Percentiles rank a stretch among this genome's conserved stretches.
Conservation (phyloP, 2,329 filamentous ascomycete genomes). For the Stemphylium beticola region DNA sequence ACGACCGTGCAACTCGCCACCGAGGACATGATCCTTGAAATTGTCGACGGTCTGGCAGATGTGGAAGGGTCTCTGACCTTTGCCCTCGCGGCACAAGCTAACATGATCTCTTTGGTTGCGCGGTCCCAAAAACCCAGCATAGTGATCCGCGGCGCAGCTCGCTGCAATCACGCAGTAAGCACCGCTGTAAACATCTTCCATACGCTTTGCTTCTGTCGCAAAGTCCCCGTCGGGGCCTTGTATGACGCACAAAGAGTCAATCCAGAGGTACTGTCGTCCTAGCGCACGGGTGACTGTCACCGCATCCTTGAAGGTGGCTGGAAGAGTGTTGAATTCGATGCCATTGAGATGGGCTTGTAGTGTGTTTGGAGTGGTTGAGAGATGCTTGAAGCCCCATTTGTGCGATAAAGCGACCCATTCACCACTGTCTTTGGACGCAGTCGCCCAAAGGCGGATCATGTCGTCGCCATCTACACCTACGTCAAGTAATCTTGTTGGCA, state of each 20-base stretch:
- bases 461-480: constrained; percentile 5
- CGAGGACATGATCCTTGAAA: constrained; percentile 28
- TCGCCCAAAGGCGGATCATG: constrained; percentile 4
- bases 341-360: not conserved
- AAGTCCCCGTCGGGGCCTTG: constrained; percentile 32
- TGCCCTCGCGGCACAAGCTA: not conserved
- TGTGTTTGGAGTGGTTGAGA: constrained; percentile 11
- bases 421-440: not conserved
- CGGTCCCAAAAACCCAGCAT: constrained; percentile 18
- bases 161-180: constrained; percentile 33
- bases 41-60: constrained; percentile 30
- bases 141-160: constrained; percentile 15
- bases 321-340: constrained; percentile 1
- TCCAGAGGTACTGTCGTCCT: constrained; percentile 32
- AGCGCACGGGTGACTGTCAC: constrained; percentile 23
- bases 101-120: not conserved
- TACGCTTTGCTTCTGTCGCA: constrained; percentile 21
- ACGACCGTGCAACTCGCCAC: constrained; percentile 22
- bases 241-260: constrained; percentile 37
- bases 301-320: constrained; percentile 29
- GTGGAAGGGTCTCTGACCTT: not conserved
- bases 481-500: constrained; percentile 18
- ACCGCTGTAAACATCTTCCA: constrained; percentile 34
- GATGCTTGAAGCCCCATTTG: constrained; percentile 16
- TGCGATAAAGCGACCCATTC: constrained; percentile 27